Evolutionary conservation across 352 stramenopile species (phyloP).

Genomic region (Pythium plurisporium): DNA sequence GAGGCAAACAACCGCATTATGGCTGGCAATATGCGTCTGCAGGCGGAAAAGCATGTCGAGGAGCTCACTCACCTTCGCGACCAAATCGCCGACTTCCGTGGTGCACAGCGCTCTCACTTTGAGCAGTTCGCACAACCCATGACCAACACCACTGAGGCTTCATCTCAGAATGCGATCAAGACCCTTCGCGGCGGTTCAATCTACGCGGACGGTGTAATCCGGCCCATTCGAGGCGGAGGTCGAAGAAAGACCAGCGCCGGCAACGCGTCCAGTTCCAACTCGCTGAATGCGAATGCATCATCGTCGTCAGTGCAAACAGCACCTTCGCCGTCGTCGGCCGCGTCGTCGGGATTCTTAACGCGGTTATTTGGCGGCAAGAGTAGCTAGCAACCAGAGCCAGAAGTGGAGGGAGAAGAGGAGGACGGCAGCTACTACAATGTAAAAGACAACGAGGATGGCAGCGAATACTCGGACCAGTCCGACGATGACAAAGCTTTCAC

Average conservation of each 20-base stretch:
- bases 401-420: conserved; percentile 6
- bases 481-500: background rate
- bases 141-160: conserved; percentile 34
- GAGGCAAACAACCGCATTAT: conserved; percentile 86
- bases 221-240: conserved; percentile 67
- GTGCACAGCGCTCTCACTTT: conserved; percentile 72
- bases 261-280: background rate
- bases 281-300: background rate
- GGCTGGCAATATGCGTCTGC: conserved; percentile 83
- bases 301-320: conserved; percentile 19
- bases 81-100: conserved; percentile 80
- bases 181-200: conserved; percentile 62
- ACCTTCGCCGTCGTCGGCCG: conserved; percentile 19
- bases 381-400: conserved; percentile 10
- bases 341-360: conserved; percentile 24
- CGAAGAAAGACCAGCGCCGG: conserved; percentile 47
- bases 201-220: conserved; percentile 64
- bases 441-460: background rate
- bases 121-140: conserved; percentile 57
- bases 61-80: conserved; percentile 83
- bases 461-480: background rate
- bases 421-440: background rate
- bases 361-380: conserved; percentile 28
- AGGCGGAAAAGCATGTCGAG: conserved; percentile 86
- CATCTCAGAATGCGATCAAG: conserved; percentile 42